Percentiles rank a stretch among this genome's conserved stretches.
Evolutionary conservation across 345 rosid species (phyloP).

Genomic region (Gossypioides kirkii): DNA sequence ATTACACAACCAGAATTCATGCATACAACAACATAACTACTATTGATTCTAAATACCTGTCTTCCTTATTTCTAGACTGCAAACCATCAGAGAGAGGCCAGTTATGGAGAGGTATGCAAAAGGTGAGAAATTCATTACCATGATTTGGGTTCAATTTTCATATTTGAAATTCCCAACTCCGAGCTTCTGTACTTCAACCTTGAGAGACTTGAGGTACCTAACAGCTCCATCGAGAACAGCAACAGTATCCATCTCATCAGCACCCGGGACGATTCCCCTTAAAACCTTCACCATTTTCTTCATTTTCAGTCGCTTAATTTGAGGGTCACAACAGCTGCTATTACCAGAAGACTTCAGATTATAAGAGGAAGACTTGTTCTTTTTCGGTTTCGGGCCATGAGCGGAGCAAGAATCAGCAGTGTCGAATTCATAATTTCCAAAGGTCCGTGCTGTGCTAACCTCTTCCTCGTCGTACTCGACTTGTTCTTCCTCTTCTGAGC

Average conservation of each 20-base stretch:
- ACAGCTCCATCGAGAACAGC: slow-evolving; percentile 80
- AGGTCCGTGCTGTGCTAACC: slow-evolving; percentile 63
- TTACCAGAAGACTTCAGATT: slow-evolving; percentile 33
- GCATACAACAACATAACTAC: neutral
- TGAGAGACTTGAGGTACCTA: slow-evolving; percentile 72
- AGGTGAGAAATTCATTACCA: neutral
- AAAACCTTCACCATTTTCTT: slow-evolving; percentile 71
- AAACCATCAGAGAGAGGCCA: slow-evolving; percentile 13
- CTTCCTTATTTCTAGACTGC: slow-evolving; percentile 4
- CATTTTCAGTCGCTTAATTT: slow-evolving; percentile 57
- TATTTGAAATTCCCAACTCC: slow-evolving; percentile 45
- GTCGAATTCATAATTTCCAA: slow-evolving; percentile 37
- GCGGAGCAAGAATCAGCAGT: slow-evolving; percentile 60
- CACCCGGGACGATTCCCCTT: slow-evolving; percentile 71
- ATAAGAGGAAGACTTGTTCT: slow-evolving; percentile 30
- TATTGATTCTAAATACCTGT: neutral
- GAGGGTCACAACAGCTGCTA: slow-evolving; percentile 36
- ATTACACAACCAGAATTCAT: neutral
- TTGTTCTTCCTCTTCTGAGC: slow-evolving; percentile 54
- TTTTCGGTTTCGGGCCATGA: slow-evolving; percentile 34
- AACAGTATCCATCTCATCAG: slow-evolving; percentile 64
- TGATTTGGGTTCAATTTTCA: slow-evolving; percentile 28
- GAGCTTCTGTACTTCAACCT: slow-evolving; percentile 67
- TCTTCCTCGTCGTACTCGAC: slow-evolving; percentile 55
- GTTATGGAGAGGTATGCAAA: neutral